Evolutionary conservation across 2,329 filamentous ascomycete species (phyloP).

Genomic region (Paracamarosporium sp.): DNA sequence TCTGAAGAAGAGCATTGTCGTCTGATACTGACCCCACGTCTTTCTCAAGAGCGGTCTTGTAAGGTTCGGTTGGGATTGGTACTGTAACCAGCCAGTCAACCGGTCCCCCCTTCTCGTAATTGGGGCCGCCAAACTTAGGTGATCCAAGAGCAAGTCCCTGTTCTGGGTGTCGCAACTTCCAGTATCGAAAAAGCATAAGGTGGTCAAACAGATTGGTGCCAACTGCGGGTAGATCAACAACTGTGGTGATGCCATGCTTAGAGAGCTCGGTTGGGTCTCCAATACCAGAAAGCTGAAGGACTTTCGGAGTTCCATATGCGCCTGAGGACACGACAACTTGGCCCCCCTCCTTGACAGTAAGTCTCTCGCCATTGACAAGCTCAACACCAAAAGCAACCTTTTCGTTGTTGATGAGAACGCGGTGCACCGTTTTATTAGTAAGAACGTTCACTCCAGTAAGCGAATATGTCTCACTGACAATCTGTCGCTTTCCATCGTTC

Average conservation of each 20-base stretch:
- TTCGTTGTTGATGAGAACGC: constrained; percentile 15
- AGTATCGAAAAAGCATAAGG: constrained; percentile 28
- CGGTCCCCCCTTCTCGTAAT: constrained; percentile 29
- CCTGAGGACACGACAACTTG: constrained; percentile 40
- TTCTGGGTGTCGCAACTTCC: constrained; percentile 33
- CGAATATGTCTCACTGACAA: constrained; percentile 19
- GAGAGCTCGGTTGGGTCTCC: constrained; percentile 53
- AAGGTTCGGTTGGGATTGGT: constrained; percentile 10
- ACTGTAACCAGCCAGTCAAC: constrained; percentile 27
- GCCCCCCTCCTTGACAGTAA: constrained; percentile 12
- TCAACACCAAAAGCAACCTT: constrained; percentile 25
- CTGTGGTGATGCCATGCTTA: constrained; percentile 57
- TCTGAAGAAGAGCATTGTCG: constrained; percentile 16
- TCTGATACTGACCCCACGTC: constrained; percentile 19
- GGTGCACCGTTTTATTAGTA: constrained; percentile 17
- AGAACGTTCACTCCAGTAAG: constrained; percentile 21
- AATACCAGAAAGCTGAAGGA: constrained; percentile 40
- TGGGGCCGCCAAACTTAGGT: constrained; percentile 21
- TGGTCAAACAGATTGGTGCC: constrained; percentile 70
- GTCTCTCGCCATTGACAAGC: constrained; percentile 15
- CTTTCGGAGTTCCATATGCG: constrained; percentile 34
- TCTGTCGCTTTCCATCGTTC: constrained; percentile 29
- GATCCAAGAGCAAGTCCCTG: constrained; percentile 27
- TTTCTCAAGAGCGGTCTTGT: constrained; percentile 23
- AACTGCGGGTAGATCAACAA: constrained; percentile 65